Evolutionary conservation across 495 filamentous ascomycete species (phyloP).

Genomic region (Annulohypoxylon bovei): DNA sequence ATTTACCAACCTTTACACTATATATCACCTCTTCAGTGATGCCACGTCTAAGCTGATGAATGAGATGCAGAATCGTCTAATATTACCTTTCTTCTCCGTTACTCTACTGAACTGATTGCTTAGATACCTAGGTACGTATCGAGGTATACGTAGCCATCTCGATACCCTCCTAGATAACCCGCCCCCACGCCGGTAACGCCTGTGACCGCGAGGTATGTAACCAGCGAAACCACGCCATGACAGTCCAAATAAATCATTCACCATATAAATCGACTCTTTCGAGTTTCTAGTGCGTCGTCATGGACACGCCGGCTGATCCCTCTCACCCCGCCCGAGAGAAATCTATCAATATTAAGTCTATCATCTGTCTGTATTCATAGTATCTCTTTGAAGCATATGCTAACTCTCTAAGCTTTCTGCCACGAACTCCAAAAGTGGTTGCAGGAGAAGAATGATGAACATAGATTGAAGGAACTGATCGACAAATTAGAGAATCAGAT

Average conservation of each 20-base stretch:
- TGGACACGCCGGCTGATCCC: conserved; percentile 25
- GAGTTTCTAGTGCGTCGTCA: background rate
- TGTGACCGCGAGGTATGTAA: background rate
- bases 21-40: background rate
- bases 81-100: background rate
- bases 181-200: conserved; percentile 12
- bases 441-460: conserved; percentile 18
- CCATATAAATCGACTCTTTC: background rate
- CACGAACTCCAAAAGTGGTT: conserved; percentile 42
- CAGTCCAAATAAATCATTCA: conserved; percentile 19
- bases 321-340: conserved; percentile 30
- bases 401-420: conserved; percentile 47
- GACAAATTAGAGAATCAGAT: conserved; percentile 40
- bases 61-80: background rate
- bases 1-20: background rate
- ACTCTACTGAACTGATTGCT: background rate
- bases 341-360: conserved; percentile 26
- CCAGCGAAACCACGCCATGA: conserved; percentile 20
- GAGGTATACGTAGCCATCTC: conserved; percentile 9
- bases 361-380: conserved; percentile 35
- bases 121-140: conserved; percentile 19
- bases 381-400: background rate
- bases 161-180: background rate
- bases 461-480: conserved; percentile 13
- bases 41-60: background rate